These are phyloP conservation scores for Grosmannia clavigera DNA, from an alignment of 2,329 filamentous ascomycete species.

Conservation along the genomic window DNA sequence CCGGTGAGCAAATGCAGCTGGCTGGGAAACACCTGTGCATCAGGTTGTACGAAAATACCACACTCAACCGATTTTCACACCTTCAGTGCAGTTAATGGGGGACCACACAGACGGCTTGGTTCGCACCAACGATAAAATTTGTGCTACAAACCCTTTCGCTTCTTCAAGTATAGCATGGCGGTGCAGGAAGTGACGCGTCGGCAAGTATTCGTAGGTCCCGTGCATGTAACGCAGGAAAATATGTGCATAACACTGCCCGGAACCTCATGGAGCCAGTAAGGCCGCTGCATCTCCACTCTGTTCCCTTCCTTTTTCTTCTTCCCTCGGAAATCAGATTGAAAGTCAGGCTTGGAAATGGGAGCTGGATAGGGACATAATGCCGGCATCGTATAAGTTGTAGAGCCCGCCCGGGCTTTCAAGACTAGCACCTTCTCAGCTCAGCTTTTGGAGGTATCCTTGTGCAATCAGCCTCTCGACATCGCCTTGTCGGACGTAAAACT, in stretches of 20 bases:
- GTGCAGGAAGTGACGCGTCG: no score
- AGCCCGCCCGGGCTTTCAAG: neutral
- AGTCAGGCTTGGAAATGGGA: no score
- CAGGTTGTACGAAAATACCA: neutral
- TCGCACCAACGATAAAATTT: neutral
- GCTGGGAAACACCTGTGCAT: neutral
- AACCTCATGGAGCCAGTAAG: no score
- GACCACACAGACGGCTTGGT: neutral
- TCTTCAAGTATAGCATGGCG: no score
- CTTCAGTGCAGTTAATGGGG: neutral
- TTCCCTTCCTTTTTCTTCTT: no score
- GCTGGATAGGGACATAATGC: neutral
- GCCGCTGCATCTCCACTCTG: no score
- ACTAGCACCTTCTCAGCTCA: constrained; percentile 46
- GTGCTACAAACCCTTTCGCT: no score
- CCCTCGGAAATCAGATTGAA: no score
- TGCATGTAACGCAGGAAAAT: no score
- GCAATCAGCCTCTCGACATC: constrained; percentile 91
- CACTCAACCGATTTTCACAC: neutral
- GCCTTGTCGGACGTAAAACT: constrained; percentile 91
- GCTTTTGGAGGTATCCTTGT: constrained; percentile 86
- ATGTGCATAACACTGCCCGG: no score
- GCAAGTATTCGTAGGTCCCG: no score
- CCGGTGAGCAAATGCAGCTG: neutral
- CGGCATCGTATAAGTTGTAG: neutral